Base-by-base conservation (phyloP, 306 rosid genomes). In the Inga oerstediana region DNA sequence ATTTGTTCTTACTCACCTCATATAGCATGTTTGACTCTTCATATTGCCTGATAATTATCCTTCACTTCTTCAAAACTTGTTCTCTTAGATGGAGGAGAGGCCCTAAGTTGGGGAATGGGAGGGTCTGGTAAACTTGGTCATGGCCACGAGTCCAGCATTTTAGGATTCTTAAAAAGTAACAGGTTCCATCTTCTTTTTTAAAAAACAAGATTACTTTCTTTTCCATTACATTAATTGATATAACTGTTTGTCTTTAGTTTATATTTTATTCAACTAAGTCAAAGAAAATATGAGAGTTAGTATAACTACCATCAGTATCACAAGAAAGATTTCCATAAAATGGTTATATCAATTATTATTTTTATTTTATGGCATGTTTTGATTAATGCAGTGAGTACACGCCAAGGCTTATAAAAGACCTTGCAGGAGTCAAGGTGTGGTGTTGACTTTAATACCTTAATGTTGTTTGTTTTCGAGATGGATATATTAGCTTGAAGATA, bases 101-200 rank as follows among this genome's bases (percentile, higher is more conserved):
- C 89, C 76, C 88, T 93, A 78, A 95, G 99, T 82, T 95, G 99
- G 99, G 99, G 99, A 39, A 80, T 84, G 78, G 99, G 98, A 86
- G 92, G 81, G 41, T 95, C 91, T 67, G 99, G 99, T 80, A 91
- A 91, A 87, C 98, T 95, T 87, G 99, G 98, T 82, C 99, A 95
- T 87, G 95, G 91, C 76, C 92, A 83, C 44, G 93, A 92, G 79
- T 87, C 94, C 71, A 84, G 92, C 80, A 66, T 89, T 74, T 88
- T 90, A 68, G 95, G 97, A 75, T 88, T 95, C 91, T 85, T 89
- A 80, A 90, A 81, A 86, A 93, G 92, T 78, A 69, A 74, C 89
- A 88, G 98, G 94, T 95, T 88, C 43, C 32, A 5, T 54, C 44
- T 58, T 44, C 58, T 61, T 64, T 77, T 56, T 34, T 16, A 80